Percentiles rank a stretch among this genome's conserved stretches.
phyloP scores from a whole-genome alignment of 495 filamentous ascomycete species.

The Aspergillus leporis region DNA sequence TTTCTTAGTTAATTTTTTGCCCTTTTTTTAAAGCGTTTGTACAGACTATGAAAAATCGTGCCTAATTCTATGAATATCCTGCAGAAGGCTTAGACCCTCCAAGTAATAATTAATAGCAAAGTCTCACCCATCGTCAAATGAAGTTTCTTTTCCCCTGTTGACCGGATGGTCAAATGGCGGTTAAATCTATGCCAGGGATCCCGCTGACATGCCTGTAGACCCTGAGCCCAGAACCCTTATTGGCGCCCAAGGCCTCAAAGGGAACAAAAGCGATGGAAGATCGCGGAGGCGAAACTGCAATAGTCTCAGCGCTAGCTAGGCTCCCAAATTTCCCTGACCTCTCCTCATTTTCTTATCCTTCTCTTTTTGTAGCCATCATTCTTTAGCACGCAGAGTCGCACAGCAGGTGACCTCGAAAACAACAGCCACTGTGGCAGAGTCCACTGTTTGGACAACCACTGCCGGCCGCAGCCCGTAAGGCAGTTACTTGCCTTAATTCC shows the following conservation, averaged over 20 bases:
- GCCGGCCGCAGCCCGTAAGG: neutral
- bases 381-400: neutral
- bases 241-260: neutral
- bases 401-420: neutral
- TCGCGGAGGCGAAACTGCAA: neutral
- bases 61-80: neutral
- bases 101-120: neutral
- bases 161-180: too few relatives aligned
- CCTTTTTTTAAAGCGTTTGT: neutral
- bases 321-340: neutral
- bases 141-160: too few relatives aligned
- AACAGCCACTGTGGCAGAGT: slow-evolving; percentile 1
- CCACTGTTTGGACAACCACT: neutral
- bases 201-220: neutral
- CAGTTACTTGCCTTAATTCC: neutral
- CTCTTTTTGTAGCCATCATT: neutral
- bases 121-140: too few relatives aligned
- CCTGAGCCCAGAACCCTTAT: neutral
- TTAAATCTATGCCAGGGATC: neutral
- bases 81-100: neutral
- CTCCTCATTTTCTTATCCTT: neutral
- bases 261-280: neutral
- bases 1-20: neutral
- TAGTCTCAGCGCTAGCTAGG: slow-evolving; percentile 1
- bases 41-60: too few relatives aligned